Percentiles rank a stretch among this genome's conserved stretches.
These are phyloP conservation scores for Sphaerulina musiva DNA, from an alignment of 2,329 filamentous ascomycete genomes.

Conservation along the genomic window DNA sequence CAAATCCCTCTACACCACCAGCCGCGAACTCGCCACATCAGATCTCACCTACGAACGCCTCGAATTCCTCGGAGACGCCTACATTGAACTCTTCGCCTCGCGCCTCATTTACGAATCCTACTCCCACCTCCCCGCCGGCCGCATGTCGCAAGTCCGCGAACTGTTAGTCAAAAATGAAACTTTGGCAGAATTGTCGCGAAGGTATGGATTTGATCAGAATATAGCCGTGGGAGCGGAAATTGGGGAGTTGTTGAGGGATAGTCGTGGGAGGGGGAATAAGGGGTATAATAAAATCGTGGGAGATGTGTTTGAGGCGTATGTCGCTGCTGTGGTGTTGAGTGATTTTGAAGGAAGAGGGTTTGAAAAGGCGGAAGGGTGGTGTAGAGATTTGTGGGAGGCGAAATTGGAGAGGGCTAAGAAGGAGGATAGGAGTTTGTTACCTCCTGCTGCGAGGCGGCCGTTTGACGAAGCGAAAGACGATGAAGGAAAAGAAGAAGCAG, in stretches of 20 bases:
- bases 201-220: conserved; percentile 64
- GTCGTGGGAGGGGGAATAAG: conserved; percentile 41
- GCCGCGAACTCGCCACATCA: conserved; percentile 21
- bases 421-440: conserved; percentile 4
- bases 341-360: conserved; percentile 56
- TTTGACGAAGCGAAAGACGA: no score
- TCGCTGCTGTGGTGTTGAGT: conserved; percentile 69
- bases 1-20: conserved; percentile 24
- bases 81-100: conserved; percentile 70
- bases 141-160: conserved; percentile 70
- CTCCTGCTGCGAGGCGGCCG: not conserved
- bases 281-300: conserved; percentile 66
- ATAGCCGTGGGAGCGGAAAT: conserved; percentile 45
- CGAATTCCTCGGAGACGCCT: conserved; percentile 84
- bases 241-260: conserved; percentile 15
- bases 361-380: conserved; percentile 58
- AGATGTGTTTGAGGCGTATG: conserved; percentile 86
- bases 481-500: not conserved
- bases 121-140: conserved; percentile 57
- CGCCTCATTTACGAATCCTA: conserved; percentile 70
- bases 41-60: conserved; percentile 65
- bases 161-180: conserved; percentile 73
- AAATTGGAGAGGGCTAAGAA: conserved; percentile 41
- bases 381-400: conserved; percentile 66
- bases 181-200: conserved; percentile 59